These are phyloP conservation scores for Borovskyia barvae DNA, from an alignment of 208 protist genomes.

Conservation along the genomic window DNA sequence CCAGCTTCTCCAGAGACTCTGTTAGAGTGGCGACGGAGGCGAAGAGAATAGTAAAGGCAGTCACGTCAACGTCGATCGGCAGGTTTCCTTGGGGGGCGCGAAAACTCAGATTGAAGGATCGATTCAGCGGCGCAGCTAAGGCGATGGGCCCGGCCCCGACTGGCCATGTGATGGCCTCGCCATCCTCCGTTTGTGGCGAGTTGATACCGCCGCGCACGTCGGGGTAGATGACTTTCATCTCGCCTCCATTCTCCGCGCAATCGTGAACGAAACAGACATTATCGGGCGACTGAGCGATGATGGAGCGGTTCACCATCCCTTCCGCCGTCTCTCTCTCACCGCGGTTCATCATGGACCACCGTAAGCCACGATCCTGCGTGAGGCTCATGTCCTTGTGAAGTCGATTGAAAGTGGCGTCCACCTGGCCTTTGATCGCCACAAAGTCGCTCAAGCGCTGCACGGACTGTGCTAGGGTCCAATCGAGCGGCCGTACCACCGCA, in stretches of 20 bases:
- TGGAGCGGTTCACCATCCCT: constrained; percentile 15
- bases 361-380: constrained; percentile 17
- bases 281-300: constrained; percentile 12
- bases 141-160: background rate
- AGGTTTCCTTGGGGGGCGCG: constrained; percentile 23
- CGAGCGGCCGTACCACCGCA: constrained; percentile 27
- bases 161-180: background rate
- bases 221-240: background rate
- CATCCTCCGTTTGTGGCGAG: background rate
- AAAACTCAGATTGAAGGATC: constrained; percentile 31
- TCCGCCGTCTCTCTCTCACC: background rate
- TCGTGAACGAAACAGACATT: constrained; percentile 22
- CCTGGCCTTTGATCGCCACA: constrained; percentile 31
- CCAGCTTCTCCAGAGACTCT: constrained; percentile 29
- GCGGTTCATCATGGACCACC: constrained; percentile 6
- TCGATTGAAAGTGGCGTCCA: constrained; percentile 31
- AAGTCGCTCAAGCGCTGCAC: constrained; percentile 43
- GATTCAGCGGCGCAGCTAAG: background rate
- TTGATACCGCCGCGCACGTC: background rate
- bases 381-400: constrained; percentile 40
- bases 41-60: constrained; percentile 30
- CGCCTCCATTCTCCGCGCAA: constrained; percentile 12
- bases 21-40: constrained; percentile 24
- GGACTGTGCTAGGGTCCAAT: constrained; percentile 30
- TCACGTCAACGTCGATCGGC: constrained; percentile 38